Conservation (phyloP, 2,329 filamentous ascomycete genomes). For the Cladosporium sp. region DNA sequence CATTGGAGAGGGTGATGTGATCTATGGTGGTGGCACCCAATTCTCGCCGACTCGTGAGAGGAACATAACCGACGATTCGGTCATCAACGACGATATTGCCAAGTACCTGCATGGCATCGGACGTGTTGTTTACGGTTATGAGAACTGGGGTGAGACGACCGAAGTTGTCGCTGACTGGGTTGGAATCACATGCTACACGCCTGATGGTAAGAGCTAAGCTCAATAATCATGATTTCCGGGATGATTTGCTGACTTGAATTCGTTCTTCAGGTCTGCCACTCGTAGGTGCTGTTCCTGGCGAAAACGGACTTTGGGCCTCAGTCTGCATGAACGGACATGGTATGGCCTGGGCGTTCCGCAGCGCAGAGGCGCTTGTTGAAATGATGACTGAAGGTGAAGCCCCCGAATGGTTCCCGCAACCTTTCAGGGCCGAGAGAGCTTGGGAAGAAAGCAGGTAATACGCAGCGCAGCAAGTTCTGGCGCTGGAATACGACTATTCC, state of each 20-base stretch:
- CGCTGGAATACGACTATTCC: too few species aligned
- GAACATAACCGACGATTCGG: slow-evolving; percentile 51
- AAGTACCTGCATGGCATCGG: slow-evolving; percentile 42
- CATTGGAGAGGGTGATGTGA: slow-evolving; percentile 45
- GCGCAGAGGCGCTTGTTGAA: slow-evolving; percentile 51
- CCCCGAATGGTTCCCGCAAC: slow-evolving; percentile 50
- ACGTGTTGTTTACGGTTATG: neutral
- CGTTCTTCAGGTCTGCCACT: too few species aligned
- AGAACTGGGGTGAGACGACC: slow-evolving; percentile 33
- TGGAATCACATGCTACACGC: slow-evolving; percentile 50
- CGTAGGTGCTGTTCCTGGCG: slow-evolving; percentile 38
- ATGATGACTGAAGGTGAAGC: slow-evolving; percentile 40
- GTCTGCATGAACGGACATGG: slow-evolving; percentile 62
- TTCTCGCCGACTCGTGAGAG: slow-evolving; percentile 46
- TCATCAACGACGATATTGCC: slow-evolving; percentile 48
- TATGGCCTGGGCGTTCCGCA: slow-evolving; percentile 38
- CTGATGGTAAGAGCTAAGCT: too few species aligned
- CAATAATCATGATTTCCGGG: too few species aligned
- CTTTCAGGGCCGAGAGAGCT: slow-evolving; percentile 14
- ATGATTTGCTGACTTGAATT: too few species aligned
- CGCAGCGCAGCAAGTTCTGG: too few species aligned
- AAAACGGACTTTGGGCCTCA: slow-evolving; percentile 45
- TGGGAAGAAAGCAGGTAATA: neutral
- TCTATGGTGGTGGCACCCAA: slow-evolving; percentile 58
- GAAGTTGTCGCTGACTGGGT: slow-evolving; percentile 39